Evolutionary conservation across 2,329 filamentous ascomycete species (phyloP).

Genomic region (Phialocephala sp.): DNA sequence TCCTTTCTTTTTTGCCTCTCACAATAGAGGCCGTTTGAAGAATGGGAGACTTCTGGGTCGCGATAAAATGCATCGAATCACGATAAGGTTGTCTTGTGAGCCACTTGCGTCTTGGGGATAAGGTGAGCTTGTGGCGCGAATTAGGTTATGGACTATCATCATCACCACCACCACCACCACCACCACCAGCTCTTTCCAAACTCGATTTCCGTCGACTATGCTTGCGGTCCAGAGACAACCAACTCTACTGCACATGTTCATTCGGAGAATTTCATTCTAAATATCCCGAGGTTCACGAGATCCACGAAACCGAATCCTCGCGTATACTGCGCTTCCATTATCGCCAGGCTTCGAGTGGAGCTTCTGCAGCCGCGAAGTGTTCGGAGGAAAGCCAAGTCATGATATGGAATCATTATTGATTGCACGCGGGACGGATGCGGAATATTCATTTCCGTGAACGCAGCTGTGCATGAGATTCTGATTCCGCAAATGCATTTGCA

Average conservation of each 20-base stretch:
- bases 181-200: background rate
- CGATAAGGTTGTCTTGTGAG: background rate
- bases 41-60: background rate
- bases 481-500: background rate
- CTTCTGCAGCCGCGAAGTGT: background rate
- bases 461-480: background rate
- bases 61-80: background rate
- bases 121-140: background rate
- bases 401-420: background rate
- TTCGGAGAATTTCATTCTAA: background rate
- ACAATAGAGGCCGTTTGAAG: background rate
- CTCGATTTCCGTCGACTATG: background rate
- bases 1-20: background rate
- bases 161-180: background rate
- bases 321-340: conserved; percentile 6
- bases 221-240: background rate
- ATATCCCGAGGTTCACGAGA: background rate
- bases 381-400: conserved; percentile 1
- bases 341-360: conserved; percentile 6
- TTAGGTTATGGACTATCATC: background rate
- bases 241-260: background rate
- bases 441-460: background rate
- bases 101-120: background rate
- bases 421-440: background rate
- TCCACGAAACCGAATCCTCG: background rate